Base-by-base conservation (phyloP, 2,329 filamentous ascomycete species). In the Ophiostoma triangulosporum region DNA sequence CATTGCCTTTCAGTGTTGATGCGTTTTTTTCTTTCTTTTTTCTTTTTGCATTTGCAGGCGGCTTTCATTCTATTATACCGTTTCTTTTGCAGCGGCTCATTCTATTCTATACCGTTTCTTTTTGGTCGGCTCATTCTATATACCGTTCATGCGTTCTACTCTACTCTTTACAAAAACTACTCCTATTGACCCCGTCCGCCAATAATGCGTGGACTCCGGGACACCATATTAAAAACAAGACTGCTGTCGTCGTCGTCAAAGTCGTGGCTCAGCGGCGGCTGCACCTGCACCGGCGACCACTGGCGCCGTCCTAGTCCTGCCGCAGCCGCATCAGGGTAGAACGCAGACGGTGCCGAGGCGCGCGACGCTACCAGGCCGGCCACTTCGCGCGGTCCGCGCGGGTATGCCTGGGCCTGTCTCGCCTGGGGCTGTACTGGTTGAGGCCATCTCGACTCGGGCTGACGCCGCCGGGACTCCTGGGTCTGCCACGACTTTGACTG, bases 1-100 rank as follows among this genome's bases (percentile, higher is more conserved):
- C 0, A 81, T 94, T 17, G 56, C 57, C 2, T 62, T 62, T 32
- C 60, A 61, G 33, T 61, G 59, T 32, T 61, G 29, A 46, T 22
- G 9, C 4, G 7, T 6, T 27, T 50, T 17, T 27, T 20, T 38
- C 14, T 15, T 29, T 26, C 11, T 20, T 27, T 35, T 15, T 45
- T 36, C n/a, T n/a, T n/a, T n/a, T n/a, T n/a, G n/a, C n/a, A n/a
- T n/a, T n/a, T n/a, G n/a, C n/a, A n/a, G n/a, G n/a, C n/a, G n/a
- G n/a, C n/a, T n/a, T n/a, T n/a, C n/a, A n/a, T n/a, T n/a, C n/a
- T n/a, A n/a, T n/a, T n/a, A n/a, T n/a, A n/a, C n/a, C n/a, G n/a
- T n/a, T n/a, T n/a, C n/a, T n/a, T n/a, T n/a, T n/a, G n/a, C n/a
- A n/a, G n/a, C n/a, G n/a, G n/a, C n/a, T n/a, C n/a, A n/a, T n/a